Percentiles rank a stretch among this genome's conserved stretches.
phyloP scores from a whole-genome alignment of 2,329 filamentous ascomycete species.

The Graphilbum fragrans region DNA sequence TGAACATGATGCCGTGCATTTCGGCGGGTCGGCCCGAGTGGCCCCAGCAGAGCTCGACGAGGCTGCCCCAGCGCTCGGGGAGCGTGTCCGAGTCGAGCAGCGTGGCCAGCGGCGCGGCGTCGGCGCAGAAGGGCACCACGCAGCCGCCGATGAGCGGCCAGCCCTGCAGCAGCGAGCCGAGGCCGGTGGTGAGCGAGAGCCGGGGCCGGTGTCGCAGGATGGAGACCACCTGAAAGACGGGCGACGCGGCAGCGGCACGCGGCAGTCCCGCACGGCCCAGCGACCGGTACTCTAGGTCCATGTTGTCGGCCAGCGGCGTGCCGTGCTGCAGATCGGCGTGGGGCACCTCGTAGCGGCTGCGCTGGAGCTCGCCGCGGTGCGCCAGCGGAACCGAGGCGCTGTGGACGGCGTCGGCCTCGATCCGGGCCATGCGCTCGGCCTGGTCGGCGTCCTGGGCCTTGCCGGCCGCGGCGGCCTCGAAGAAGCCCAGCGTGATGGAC shows the following conservation, averaged over 20 bases:
- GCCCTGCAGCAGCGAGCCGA: not conserved
- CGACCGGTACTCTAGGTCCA: constrained; percentile 2
- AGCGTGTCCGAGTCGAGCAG: too few species aligned
- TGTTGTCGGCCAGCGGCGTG: not conserved
- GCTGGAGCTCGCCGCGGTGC: constrained; percentile 5
- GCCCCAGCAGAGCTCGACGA: too few species aligned
- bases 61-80: too few species aligned
- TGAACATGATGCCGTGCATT: constrained; percentile 13
- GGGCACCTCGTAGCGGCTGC: constrained; percentile 5
- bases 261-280: not conserved
- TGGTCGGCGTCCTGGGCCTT: not conserved
- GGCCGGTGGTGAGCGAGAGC: not conserved
- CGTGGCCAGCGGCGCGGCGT: too few species aligned
- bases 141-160: too few species aligned
- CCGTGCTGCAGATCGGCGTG: not conserved
- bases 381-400: not conserved
- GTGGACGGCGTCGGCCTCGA: not conserved
- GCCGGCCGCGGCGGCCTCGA: not conserved
- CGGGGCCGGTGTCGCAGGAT: not conserved
- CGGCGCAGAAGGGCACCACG: too few species aligned
- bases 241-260: too few species aligned
- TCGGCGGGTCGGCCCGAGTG: too few species aligned
- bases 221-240: constrained; percentile 1
- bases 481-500: constrained; percentile 17
- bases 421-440: not conserved